Evolutionary conservation across 2,329 filamentous ascomycete species (phyloP).

Genomic region (Botrytis squamosa): DNA sequence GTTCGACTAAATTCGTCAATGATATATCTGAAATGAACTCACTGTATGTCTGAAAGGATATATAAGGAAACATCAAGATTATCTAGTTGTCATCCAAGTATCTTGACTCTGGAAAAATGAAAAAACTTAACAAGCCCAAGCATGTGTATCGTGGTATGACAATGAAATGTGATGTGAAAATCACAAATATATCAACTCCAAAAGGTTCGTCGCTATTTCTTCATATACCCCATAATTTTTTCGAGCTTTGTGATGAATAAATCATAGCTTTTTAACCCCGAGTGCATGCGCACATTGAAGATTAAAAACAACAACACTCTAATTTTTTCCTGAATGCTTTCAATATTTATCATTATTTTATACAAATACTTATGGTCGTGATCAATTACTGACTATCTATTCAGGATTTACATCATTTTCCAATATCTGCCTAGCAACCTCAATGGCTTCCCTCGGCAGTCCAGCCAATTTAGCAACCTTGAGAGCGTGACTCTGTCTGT

Average conservation of each 20-base stretch:
- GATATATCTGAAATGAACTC: conserved; percentile 32
- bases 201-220: conserved; percentile 33
- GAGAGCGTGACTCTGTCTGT: conserved; percentile 83
- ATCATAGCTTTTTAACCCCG: conserved; percentile 44
- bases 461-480: conserved; percentile 92
- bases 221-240: conserved; percentile 15
- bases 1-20: conserved; percentile 56
- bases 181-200: conserved; percentile 11
- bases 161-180: conserved; percentile 20
- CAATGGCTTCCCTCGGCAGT: conserved; percentile 69
- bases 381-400: conserved; percentile 53
- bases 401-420: conserved; percentile 43
- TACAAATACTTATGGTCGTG: conserved; percentile 38
- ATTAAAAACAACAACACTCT: conserved; percentile 44
- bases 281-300: conserved; percentile 41
- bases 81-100: conserved; percentile 32
- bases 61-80: conserved; percentile 31
- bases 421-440: conserved; percentile 52
- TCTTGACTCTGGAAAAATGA: conserved; percentile 32
- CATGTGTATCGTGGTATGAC: conserved; percentile 19
- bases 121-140: conserved; percentile 27
- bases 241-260: conserved; percentile 39
- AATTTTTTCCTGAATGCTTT: conserved; percentile 44
- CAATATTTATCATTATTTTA: conserved; percentile 43
- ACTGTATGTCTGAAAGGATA: conserved; percentile 23